A percentile compares a stretch with the other conserved stretches of the same genome.
Evolutionary conservation across 306 rosid species (phyloP).

Genomic region (Pyrus pyrifolia): DNA sequence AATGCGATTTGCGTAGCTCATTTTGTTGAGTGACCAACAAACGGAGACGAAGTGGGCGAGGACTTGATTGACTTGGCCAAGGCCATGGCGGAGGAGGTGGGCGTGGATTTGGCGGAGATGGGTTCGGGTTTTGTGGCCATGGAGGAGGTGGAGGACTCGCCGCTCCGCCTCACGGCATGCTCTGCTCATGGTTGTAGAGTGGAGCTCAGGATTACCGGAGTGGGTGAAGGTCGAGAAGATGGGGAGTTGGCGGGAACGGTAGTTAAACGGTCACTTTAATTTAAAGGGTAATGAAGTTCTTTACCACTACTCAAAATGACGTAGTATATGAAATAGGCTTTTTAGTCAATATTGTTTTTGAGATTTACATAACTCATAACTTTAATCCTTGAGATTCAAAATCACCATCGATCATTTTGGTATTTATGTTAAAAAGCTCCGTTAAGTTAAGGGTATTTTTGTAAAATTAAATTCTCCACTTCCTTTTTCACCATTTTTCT

Average conservation of each 20-base stretch:
- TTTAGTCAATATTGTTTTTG: no score
- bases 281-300: not conserved
- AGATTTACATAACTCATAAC: no score
- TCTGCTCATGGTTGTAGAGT: conserved; percentile 33
- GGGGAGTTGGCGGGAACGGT: not conserved
- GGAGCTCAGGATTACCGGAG: not conserved
- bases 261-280: not conserved
- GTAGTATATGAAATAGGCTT: not conserved
- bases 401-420: no score
- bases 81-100: conserved; percentile 68
- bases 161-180: conserved; percentile 37
- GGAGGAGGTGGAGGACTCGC: conserved; percentile 61
- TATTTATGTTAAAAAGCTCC: fast-evolving
- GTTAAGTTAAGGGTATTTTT: no score
- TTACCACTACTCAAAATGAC: not conserved
- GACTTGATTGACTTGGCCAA: conserved; percentile 64
- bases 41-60: conserved; percentile 72
- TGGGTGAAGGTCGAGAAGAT: not conserved
- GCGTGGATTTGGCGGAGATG: conserved; percentile 61
- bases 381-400: no score
- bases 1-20: conserved; percentile 48
- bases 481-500: no score
- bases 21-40: conserved; percentile 34
- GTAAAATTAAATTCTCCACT: no score
- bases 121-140: conserved; percentile 42